Conservation (phyloP, 1,139 yeast species). For the Pichia sp. region DNA sequence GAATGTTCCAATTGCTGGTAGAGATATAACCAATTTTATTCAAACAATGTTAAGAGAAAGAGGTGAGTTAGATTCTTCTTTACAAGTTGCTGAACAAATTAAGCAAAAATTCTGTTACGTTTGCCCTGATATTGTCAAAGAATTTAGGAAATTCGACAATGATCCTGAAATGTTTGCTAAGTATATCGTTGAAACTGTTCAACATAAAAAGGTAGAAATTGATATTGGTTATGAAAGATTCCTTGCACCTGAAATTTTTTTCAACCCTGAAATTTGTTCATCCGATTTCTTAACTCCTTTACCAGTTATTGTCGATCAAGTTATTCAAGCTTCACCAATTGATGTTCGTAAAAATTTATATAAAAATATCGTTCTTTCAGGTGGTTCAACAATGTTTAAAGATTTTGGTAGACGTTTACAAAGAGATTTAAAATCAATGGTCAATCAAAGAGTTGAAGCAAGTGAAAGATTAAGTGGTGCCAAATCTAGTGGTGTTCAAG, state of each 20-base stretch:
- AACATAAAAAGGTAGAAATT: slow-evolving; percentile 59
- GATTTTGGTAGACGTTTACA: slow-evolving; percentile 97
- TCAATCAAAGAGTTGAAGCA: slow-evolving; percentile 77
- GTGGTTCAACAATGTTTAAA: slow-evolving; percentile 98
- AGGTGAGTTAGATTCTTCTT: slow-evolving; percentile 89
- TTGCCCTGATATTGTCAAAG: slow-evolving; percentile 95
- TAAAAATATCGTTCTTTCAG: slow-evolving; percentile 90
- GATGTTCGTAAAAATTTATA: slow-evolving; percentile 96
- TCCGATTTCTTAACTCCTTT: slow-evolving; percentile 93
- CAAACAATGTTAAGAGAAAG: slow-evolving; percentile 92
- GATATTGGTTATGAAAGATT: slow-evolving; percentile 97
- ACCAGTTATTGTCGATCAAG: slow-evolving; percentile 90
- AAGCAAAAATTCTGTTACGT: slow-evolving; percentile 96
- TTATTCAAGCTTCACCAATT: slow-evolving; percentile 91
- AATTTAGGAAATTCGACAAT: slow-evolving; percentile 88
- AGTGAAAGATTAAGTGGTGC: slow-evolving; percentile 78
- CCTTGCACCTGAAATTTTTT: slow-evolving; percentile 96
- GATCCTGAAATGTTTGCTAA: slow-evolving; percentile 93
- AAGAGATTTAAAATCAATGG: slow-evolving; percentile 83
- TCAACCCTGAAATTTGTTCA: slow-evolving; percentile 95
- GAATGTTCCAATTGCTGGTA: slow-evolving; percentile 96
- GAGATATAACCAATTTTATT: slow-evolving; percentile 91
- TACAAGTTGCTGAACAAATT: slow-evolving; percentile 92
- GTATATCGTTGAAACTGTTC: slow-evolving; percentile 79
- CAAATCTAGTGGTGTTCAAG: slow-evolving; percentile 91